These are phyloP conservation scores for Zelonia costaricensis DNA, from an alignment of 208 protist species.

Conservation along the genomic window DNA sequence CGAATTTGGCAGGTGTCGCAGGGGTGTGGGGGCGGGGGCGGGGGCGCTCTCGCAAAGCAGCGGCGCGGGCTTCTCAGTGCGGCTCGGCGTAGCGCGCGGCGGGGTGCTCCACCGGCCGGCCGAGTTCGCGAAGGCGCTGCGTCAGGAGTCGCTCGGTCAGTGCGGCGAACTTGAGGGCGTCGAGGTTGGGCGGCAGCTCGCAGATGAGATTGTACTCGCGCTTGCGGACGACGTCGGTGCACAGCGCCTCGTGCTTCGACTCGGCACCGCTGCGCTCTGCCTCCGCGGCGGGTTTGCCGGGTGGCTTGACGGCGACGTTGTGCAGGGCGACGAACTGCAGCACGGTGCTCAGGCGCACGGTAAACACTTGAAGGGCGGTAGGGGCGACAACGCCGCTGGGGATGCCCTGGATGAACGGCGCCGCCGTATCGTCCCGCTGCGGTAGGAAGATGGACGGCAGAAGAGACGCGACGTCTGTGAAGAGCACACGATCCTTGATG, in stretches of 20 bases:
- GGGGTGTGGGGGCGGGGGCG: neutral
- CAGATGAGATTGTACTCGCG: constrained; percentile 28
- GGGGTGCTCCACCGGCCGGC: constrained; percentile 29
- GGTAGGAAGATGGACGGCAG: constrained; percentile 51
- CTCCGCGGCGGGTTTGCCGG: constrained; percentile 6
- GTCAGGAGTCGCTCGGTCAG: constrained; percentile 35
- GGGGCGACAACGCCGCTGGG: constrained; percentile 46
- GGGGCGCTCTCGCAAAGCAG: neutral
- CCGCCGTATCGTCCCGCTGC: constrained; percentile 15
- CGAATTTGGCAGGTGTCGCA: neutral
- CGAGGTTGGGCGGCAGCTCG: constrained; percentile 21
- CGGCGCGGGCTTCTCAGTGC: constrained; percentile 20
- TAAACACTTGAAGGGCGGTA: constrained; percentile 66
- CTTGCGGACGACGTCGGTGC: constrained; percentile 27
- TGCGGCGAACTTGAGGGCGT: constrained; percentile 31
- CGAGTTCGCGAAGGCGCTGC: constrained; percentile 22
- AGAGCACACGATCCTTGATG: constrained; percentile 51
- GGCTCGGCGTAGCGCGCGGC: constrained; percentile 31
- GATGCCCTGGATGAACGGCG: constrained; percentile 43
- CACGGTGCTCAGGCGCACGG: constrained; percentile 36
- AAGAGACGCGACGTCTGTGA: constrained; percentile 47
- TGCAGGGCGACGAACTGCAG: constrained; percentile 56
- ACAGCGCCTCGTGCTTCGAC: constrained; percentile 3
- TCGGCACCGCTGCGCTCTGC: neutral
- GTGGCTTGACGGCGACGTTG: constrained; percentile 41